phyloP scores from a whole-genome alignment of 2,329 filamentous ascomycete genomes.

The Paecilomyces niveus region DNA sequence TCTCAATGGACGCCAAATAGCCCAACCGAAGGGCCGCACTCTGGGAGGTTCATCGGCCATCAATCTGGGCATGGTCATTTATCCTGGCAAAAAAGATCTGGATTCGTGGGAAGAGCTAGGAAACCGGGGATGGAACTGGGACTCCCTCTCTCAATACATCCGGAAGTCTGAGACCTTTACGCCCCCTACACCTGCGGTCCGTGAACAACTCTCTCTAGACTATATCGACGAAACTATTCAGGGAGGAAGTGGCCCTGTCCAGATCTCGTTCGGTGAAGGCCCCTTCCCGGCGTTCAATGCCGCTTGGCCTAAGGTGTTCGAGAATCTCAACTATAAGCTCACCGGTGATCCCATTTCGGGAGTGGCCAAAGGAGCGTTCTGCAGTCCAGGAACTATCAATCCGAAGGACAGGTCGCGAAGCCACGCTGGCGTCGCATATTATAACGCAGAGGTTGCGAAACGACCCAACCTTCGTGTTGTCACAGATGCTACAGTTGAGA shows the following conservation, averaged over 20 bases:
- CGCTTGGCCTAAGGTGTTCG: constrained; percentile 12
- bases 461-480: constrained; percentile 11
- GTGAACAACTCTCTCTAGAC: constrained; percentile 4
- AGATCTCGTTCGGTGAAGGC: constrained; percentile 8
- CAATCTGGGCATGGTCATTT: constrained; percentile 19
- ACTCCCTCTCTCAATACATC: constrained; percentile 26
- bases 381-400: constrained; percentile 20
- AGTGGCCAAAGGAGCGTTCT: constrained; percentile 31
- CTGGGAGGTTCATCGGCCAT: constrained; percentile 24
- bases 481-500: constrained; percentile 9
- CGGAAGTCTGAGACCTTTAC: constrained; percentile 29
- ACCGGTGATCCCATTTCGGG: constrained; percentile 25
- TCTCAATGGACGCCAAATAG: constrained; percentile 9
- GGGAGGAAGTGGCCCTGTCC: constrained; percentile 7
- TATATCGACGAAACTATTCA: constrained; percentile 3
- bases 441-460: constrained; percentile 2
- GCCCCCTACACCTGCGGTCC: constrained; percentile 6
- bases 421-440: constrained; percentile 11
- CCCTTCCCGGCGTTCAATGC: constrained; percentile 2
- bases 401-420: constrained; percentile 10
- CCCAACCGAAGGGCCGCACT: constrained; percentile 5
- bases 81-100: constrained; percentile 14
- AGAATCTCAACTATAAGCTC: constrained; percentile 6
- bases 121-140: constrained; percentile 31
- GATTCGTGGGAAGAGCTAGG: constrained; percentile 36